A percentile compares a stretch with the other conserved stretches of the same genome.
These are phyloP conservation scores for Plasmodium vinckei DNA, from an alignment of 169 alveolate species.

Conservation along the genomic window DNA sequence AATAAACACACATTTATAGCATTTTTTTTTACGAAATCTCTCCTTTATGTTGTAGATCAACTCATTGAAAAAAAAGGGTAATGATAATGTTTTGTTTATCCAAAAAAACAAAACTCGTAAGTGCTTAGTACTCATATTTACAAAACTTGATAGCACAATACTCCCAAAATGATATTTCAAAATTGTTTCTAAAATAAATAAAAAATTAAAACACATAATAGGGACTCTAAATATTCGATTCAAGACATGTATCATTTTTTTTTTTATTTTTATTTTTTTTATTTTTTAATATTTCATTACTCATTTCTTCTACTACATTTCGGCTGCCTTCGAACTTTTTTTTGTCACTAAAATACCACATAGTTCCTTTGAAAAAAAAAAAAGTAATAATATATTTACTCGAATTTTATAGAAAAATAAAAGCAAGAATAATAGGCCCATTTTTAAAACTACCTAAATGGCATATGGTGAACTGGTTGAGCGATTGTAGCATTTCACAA, in stretches of 20 bases:
- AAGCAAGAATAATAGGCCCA: too few species aligned
- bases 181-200: conserved; percentile 45
- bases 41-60: conserved; percentile 38
- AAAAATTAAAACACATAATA: neutral
- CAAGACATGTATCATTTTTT: too few species aligned
- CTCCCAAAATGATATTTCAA: conserved; percentile 58
- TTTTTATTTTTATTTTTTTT: too few species aligned
- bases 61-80: conserved; percentile 46
- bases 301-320: conserved; percentile 32
- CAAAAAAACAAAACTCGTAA: conserved; percentile 60
- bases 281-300: conserved; percentile 18
- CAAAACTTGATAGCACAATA: conserved; percentile 52
- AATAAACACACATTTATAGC: neutral
- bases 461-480: conserved; percentile 61
- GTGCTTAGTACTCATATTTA: conserved; percentile 26
- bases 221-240: too few species aligned
- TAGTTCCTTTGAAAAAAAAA: conserved; percentile 40
- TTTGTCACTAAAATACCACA: conserved; percentile 67
- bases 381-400: neutral
- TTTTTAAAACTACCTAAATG: conserved; percentile 24
- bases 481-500: conserved; percentile 54
- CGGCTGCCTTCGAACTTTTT: neutral
- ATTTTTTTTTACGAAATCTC: conserved; percentile 21
- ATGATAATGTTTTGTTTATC: conserved; percentile 55
- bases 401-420: too few species aligned